Evolutionary conservation across 1,284 basidiomycete species (phyloP).

Genomic region (Microbotryum silenes-acaulis): DNA sequence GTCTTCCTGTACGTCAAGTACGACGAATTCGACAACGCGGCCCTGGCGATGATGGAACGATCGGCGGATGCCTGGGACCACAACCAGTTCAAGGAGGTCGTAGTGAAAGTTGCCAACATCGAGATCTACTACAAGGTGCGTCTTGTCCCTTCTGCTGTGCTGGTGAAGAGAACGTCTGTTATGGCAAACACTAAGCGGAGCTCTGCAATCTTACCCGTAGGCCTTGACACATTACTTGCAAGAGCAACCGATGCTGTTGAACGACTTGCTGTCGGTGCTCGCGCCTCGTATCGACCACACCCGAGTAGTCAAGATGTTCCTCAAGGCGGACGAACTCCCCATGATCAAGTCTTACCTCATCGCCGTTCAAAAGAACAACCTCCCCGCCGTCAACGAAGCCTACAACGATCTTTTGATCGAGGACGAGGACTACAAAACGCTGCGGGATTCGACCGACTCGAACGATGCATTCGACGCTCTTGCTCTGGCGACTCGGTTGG

Average conservation of each 20-base stretch:
- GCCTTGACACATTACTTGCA: constrained; percentile 80
- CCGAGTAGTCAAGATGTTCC: constrained; percentile 91
- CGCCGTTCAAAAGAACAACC: constrained; percentile 89
- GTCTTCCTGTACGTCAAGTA: constrained; percentile 99
- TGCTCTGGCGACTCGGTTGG: constrained; percentile 72
- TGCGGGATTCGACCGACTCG: constrained; percentile 91
- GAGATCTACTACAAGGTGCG: constrained; percentile 86
- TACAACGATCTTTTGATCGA: constrained; percentile 96
- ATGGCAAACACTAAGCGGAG: constrained; percentile 29
- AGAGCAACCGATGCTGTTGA: constrained; percentile 86
- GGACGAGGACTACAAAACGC: constrained; percentile 96
- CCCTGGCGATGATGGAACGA: constrained; percentile 94
- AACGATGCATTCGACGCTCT: constrained; percentile 97
- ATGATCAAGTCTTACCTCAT: constrained; percentile 92
- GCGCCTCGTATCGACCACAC: constrained; percentile 89
- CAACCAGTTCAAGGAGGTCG: constrained; percentile 95
- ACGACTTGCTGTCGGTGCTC: constrained; percentile 84
- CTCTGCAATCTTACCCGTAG: constrained; percentile 10
- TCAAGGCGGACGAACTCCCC: constrained; percentile 82
- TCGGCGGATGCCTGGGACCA: constrained; percentile 97
- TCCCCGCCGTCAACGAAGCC: constrained; percentile 94
- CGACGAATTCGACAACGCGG: constrained; percentile 80
- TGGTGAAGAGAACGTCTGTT: constrained; percentile 39
- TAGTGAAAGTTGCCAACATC: constrained; percentile 91
- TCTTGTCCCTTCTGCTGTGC: constrained; percentile 13